Base-by-base conservation (phyloP, 352 stramenopile species). In the Globisporangium emineosum region DNA sequence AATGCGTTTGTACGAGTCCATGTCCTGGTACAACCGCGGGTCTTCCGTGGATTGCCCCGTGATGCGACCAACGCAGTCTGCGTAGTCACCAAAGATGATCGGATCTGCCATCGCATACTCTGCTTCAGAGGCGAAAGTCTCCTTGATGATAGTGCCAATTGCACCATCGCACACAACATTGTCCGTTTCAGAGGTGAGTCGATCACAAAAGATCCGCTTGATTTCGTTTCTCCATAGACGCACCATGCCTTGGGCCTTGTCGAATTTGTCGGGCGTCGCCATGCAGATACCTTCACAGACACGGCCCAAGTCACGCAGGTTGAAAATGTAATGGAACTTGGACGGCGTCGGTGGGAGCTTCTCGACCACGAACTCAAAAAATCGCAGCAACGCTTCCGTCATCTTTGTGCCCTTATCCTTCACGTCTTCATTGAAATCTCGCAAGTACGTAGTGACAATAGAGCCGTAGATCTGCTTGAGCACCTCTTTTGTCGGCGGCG, bases 291-390 rank as follows among this genome's bases (percentile, higher is more conserved):
- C 96, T 73, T 99, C 93, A 51, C 93, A 98, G 2, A 99, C 93
- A 10, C 96, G 86, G 0, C 88, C 93, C 15, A 98, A 71, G 62
- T 98, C 96, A 0, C 96, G 83, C n/a, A 98, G 73, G 49, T 98
- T 98, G 72, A 98, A 98, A 56, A 98, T 98, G 71, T 98, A 98
- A 71, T 98, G 94, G 58, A 98, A 98, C 65, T 98, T 98, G 37
- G 89, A 96, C 23, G 94, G 94, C 15, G 94, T 98, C 0, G 94
- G 92, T 5, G 92, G 94, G 12, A 98, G 70, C 55, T 93, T 94
- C 37, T 98, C 91, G 1, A 97, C 57, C 12, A 94, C 90, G 50
- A 94, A 91, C 45, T 95, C 79, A 61, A 97, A 98, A 25, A 98
- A 82, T 5, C 81, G 70, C 8, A 98, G 71, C 7, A 96, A 86